Conservation (phyloP, 2,329 filamentous ascomycete genomes). For the Exserohilum rostratum region DNA sequence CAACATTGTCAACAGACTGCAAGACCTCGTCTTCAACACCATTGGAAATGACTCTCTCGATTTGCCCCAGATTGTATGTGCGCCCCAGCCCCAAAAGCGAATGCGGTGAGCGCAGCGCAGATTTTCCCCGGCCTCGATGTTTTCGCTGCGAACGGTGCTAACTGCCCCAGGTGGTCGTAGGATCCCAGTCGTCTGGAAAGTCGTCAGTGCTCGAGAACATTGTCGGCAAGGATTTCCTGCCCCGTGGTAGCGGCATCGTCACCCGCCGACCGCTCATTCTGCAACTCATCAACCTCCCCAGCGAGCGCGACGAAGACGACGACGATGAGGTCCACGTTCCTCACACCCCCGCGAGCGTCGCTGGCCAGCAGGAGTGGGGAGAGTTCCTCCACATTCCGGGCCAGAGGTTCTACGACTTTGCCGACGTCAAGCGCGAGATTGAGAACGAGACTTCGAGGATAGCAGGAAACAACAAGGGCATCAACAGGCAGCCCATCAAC, state of each 20-base stretch:
- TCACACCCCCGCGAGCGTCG: slow-evolving; percentile 78
- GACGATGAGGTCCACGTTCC: slow-evolving; percentile 68
- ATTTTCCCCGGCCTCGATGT: slow-evolving; percentile 6
- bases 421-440: slow-evolving; percentile 92
- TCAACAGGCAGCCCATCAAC: slow-evolving; percentile 96
- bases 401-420: slow-evolving; percentile 87
- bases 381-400: slow-evolving; percentile 96
- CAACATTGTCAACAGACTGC: slow-evolving; percentile 94
- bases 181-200: slow-evolving; percentile 97
- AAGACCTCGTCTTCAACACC: slow-evolving; percentile 99
- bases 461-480: slow-evolving; percentile 96
- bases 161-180: slow-evolving; percentile 83
- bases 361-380: slow-evolving; percentile 76
- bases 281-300: slow-evolving; percentile 95
- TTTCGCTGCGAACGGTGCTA: slow-evolving; percentile 14
- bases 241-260: slow-evolving; percentile 94
- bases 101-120: slow-evolving; percentile 20
- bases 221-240: slow-evolving; percentile 95
- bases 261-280: slow-evolving; percentile 93
- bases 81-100: slow-evolving; percentile 22
- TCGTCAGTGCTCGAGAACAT: slow-evolving; percentile 99
- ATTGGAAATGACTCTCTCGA: slow-evolving; percentile 99
- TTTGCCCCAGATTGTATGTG: slow-evolving; percentile 97
- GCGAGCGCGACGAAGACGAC: slow-evolving; percentile 70
- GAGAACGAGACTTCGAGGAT: slow-evolving; percentile 96